Conservation (phyloP, 306 rosid genomes). For the Hylodesmum podocarpum region DNA sequence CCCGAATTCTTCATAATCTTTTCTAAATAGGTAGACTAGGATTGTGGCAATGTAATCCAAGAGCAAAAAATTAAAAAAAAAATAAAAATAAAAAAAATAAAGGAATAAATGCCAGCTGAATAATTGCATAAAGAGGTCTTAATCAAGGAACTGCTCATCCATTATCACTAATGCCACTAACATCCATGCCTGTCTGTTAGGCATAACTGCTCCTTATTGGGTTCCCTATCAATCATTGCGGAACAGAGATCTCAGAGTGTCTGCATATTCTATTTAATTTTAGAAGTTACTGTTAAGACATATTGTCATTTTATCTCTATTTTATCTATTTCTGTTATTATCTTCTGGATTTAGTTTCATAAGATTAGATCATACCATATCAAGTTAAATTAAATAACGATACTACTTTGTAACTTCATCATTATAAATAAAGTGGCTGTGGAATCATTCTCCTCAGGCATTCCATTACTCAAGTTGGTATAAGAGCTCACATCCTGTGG, state of each 20-base stretch:
- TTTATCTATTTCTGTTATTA: no score
- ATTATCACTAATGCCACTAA: background rate
- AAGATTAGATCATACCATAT: no score
- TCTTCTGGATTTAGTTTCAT: no score
- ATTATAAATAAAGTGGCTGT: no score
- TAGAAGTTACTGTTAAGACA: slow-evolving; percentile 3
- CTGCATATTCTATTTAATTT: background rate
- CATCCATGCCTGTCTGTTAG: background rate
- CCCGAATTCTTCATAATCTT: slow-evolving; percentile 17
- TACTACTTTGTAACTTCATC: no score
- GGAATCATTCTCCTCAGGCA: no score
- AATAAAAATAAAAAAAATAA: slow-evolving; percentile 3
- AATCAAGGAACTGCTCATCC: background rate
- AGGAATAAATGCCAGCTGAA: background rate
- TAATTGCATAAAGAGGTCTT: background rate
- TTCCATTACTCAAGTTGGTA: no score
- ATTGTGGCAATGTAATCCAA: background rate
- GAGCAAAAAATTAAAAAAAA: background rate
- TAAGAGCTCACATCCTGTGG: no score
- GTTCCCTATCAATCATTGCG: background rate
- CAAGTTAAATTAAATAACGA: no score
- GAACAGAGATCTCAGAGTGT: background rate
- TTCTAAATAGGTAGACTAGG: slow-evolving; percentile 15
- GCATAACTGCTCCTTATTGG: background rate
- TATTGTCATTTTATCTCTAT: no score